A percentile compares a stretch with the other conserved stretches of the same genome.
These are phyloP conservation scores for Hypericum perforatum DNA, from an alignment of 345 rosid species.

Conservation along the genomic window DNA sequence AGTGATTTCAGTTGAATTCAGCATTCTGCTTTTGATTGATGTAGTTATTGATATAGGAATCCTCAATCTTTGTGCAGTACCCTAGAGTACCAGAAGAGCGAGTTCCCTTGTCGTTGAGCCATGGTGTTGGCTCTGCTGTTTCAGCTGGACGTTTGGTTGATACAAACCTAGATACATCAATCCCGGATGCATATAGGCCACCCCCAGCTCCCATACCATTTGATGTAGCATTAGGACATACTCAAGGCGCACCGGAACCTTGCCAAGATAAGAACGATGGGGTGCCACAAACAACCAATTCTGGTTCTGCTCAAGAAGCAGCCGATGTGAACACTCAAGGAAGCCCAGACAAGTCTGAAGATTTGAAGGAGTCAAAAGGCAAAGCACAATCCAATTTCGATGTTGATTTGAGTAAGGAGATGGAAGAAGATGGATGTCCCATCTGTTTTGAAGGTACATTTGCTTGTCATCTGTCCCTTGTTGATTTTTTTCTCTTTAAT, in stretches of 20 bases:
- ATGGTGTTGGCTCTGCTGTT: slow-evolving; percentile 34
- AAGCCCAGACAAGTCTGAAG: slow-evolving; percentile 34
- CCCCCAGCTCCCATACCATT: slow-evolving; percentile 73
- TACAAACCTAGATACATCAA: slow-evolving; percentile 72
- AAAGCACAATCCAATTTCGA: slow-evolving; percentile 37
- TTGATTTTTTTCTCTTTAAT: no score
- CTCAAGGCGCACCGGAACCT: slow-evolving; percentile 22
- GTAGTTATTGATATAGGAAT: no score
- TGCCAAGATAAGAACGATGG: slow-evolving; percentile 34
- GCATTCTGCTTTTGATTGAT: no score
- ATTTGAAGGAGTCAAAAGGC: slow-evolving; percentile 37
- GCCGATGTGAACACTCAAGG: slow-evolving; percentile 32
- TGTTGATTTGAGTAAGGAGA: slow-evolving; percentile 38
- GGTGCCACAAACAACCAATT: slow-evolving; percentile 25
- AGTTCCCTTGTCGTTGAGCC: slow-evolving; percentile 50
- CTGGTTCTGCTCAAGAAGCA: slow-evolving; percentile 41
- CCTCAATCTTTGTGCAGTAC: slow-evolving; percentile 25
- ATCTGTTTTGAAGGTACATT: slow-evolving; percentile 85
- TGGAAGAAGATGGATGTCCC: slow-evolving; percentile 76
- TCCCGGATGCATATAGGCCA: slow-evolving; percentile 70
- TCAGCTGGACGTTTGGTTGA: slow-evolving; percentile 63
- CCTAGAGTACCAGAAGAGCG: slow-evolving; percentile 56
- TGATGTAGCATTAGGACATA: slow-evolving; percentile 33
- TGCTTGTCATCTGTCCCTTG: no score
- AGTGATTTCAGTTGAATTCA: no score